Evolutionary conservation across 768 basidiomycete genomes (phyloP).

Genomic region (Cubamyces lactineus): DNA sequence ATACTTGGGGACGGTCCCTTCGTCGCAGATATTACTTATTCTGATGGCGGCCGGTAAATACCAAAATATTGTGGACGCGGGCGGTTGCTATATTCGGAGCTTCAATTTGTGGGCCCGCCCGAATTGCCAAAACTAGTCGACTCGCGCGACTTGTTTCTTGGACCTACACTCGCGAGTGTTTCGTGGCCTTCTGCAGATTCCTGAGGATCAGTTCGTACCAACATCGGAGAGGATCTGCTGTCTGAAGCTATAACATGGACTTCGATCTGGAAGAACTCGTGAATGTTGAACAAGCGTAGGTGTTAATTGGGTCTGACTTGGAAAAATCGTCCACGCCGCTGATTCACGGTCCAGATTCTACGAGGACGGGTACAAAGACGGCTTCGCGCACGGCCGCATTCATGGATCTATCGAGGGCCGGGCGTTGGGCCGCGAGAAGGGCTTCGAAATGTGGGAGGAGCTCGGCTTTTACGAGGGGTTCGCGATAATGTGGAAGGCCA

Average conservation of each 20-base stretch:
- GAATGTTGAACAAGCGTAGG: conserved; percentile 37
- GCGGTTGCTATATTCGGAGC: conserved; percentile 4
- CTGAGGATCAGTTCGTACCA: not conserved
- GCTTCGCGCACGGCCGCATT: conserved; percentile 82
- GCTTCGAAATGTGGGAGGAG: conserved; percentile 97
- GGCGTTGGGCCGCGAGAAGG: conserved; percentile 85
- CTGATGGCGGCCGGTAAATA: not conserved
- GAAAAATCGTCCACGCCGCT: not conserved
- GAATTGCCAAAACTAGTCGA: conserved; percentile 7
- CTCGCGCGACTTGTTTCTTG: conserved; percentile 2
- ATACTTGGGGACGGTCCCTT: no score
- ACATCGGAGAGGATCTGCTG: not conserved
- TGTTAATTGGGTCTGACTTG: not conserved
- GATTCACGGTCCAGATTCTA: conserved; percentile 64
- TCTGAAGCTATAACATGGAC: conserved; percentile 11
- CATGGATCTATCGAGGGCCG: conserved; percentile 93
- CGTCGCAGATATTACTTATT: no score
- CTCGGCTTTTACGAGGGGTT: conserved; percentile 92
- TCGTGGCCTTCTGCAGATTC: not conserved
- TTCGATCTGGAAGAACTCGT: conserved; percentile 37
- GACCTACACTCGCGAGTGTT: conserved; percentile 15
- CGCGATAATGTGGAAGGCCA: conserved; percentile 67
- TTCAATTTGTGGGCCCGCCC: not conserved
- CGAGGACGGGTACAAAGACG: conserved; percentile 73
- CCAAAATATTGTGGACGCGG: not conserved